Evolutionary conservation across 164 flowering plant genomes (phyloP).

Genomic region (Liquidambar formosana): DNA sequence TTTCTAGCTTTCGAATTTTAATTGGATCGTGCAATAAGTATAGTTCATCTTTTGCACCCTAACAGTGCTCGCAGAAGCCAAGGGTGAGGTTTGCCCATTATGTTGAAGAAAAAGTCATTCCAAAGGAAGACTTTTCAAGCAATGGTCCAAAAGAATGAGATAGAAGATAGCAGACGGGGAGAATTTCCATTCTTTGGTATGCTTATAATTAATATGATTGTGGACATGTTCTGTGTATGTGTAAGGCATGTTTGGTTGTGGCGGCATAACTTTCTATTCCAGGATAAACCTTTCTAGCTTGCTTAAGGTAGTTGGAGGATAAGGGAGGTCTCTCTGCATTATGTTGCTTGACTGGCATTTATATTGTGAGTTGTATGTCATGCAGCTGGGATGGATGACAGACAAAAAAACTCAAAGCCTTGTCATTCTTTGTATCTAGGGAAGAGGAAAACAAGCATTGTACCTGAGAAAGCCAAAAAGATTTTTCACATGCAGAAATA

Average conservation of each 20-base stretch:
- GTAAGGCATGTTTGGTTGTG: not conserved
- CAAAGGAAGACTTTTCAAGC: constrained; percentile 1
- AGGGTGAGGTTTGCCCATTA: constrained; percentile 41
- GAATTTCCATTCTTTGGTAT: not conserved
- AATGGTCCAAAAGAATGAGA: not conserved
- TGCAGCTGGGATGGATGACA: not conserved
- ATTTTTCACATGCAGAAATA: too few species aligned
- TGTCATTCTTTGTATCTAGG: too few species aligned
- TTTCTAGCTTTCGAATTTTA: not conserved
- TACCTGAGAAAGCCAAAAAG: too few species aligned
- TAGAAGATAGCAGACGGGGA: not conserved
- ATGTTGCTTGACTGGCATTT: not conserved
- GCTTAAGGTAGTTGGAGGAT: not conserved
- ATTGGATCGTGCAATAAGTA: not conserved
- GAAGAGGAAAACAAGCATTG: too few species aligned
- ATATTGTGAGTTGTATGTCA: not conserved
- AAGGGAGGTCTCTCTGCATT: not conserved
- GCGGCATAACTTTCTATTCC: not conserved
- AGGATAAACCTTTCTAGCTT: not conserved
- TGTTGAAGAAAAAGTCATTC: constrained; percentile 21
- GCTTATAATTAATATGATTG: not conserved
- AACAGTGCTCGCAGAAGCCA: constrained; percentile 39
- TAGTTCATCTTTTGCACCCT: not conserved
- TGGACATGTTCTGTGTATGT: too few species aligned
- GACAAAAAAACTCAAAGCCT: too few species aligned